These are phyloP conservation scores for Dendrostoma leiphaemia DNA, from an alignment of 2,329 filamentous ascomycete species.

Conservation along the genomic window DNA sequence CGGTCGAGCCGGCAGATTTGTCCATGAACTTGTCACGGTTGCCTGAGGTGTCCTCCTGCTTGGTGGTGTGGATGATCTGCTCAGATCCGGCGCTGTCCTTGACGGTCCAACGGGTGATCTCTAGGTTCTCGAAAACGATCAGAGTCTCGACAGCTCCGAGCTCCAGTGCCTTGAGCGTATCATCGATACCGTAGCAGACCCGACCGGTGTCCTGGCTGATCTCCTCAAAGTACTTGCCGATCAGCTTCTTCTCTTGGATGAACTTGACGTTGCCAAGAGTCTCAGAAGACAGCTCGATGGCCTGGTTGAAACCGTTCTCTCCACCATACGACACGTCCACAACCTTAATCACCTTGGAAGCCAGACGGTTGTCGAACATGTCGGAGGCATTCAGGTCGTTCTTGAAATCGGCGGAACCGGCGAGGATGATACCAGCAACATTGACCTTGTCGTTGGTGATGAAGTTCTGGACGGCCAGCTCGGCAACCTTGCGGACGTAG, in stretches of 20 bases:
- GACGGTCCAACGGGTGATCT: conserved; percentile 87
- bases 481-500: conserved; percentile 98
- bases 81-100: conserved; percentile 75
- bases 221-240: conserved; percentile 98
- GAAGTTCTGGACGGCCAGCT: conserved; percentile 97
- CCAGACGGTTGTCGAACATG: conserved; percentile 90
- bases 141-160: conserved; percentile 91
- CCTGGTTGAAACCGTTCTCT: conserved; percentile 99
- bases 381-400: conserved; percentile 98
- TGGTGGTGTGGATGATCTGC: conserved; percentile 81
- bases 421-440: conserved; percentile 90
- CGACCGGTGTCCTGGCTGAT: conserved; percentile 97
- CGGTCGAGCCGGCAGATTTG: conserved; percentile 66
- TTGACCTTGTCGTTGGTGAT: conserved; percentile 99
- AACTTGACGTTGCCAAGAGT: conserved; percentile 99
- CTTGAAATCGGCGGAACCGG: conserved; percentile 98
- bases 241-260: conserved; percentile 99
- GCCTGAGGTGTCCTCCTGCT: conserved; percentile 67
- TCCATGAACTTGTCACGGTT: conserved; percentile 88
- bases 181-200: conserved; percentile 96
- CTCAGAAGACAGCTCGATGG: conserved; percentile 91
- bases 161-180: conserved; percentile 95
- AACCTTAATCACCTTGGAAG: conserved; percentile 97
- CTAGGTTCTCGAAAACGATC: conserved; percentile 96
- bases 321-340: conserved; percentile 98